A percentile compares a stretch with the other conserved stretches of the same genome.
Evolutionary conservation across 106 monocot genomes (phyloP).

Genomic region (Acanthochlamys bracteata): DNA sequence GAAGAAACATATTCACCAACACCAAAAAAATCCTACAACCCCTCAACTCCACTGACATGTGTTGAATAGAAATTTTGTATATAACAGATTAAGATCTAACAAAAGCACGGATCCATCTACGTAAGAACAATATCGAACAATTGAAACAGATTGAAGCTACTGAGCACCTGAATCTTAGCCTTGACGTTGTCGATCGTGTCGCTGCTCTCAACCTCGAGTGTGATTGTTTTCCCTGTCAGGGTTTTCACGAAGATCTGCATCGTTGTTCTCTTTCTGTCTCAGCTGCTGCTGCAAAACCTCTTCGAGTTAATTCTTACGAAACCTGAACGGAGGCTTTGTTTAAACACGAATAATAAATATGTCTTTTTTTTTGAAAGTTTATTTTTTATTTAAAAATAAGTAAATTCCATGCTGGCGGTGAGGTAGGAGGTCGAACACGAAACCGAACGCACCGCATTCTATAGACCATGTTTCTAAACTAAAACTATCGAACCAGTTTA

Average conservation of each 20-base stretch:
- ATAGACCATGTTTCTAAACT: not conserved
- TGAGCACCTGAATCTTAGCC: constrained; percentile 19
- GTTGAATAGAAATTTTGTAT: no score
- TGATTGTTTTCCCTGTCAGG: constrained; percentile 28
- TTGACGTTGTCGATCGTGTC: constrained; percentile 32
- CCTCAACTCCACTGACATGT: no score
- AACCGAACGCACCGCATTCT: not conserved
- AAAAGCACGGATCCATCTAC: no score
- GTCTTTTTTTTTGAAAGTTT: not conserved
- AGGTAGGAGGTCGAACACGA: not conserved
- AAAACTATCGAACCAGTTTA: no score
- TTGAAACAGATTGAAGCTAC: no score
- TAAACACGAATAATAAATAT: no score
- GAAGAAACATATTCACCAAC: no score
- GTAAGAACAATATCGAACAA: no score
- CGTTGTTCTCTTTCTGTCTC: not conserved
- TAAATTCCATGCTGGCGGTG: not conserved
- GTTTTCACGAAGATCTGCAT: constrained; percentile 24
- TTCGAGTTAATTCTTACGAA: no score
- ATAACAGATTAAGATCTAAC: no score
- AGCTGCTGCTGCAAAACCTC: not conserved
- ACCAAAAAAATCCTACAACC: no score
- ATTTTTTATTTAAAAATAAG: not conserved
- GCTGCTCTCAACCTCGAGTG: constrained; percentile 30
- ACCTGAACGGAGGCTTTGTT: no score